Evolutionary conservation across 495 filamentous ascomycete genomes (phyloP), one percentile per base, ranked within the genome.

Genomic region (Penicillium pancosmium): DNA sequence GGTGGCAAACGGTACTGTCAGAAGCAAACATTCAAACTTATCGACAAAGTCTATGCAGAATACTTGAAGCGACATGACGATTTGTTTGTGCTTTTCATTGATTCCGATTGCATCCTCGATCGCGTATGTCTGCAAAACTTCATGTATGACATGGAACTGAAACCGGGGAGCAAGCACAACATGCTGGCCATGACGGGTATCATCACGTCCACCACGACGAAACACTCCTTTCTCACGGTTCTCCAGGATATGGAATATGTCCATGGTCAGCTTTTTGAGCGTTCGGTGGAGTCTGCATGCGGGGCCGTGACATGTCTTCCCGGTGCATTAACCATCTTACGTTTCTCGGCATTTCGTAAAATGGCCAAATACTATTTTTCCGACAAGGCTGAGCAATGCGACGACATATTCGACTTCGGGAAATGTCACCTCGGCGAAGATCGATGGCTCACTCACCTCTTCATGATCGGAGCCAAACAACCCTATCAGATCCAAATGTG

Each of bases 321-420:
- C 5, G 94, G 94, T 4, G 94, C 94, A 13, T 78, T 98, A 52
- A 98, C 94, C 4, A 96, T 97, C 73, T 76, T 98, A 18, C 90
- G 94, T 49, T 97, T 97, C 73, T 98, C 94, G 11, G 93, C 94
- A 15, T 98, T 98, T 74, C 83, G 94, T 56, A 88, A 90, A 64
- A 97, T 98, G 92, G 91, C 94, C 62, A 96, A 96, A 69, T 97
- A 97, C 75, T 98, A 98, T 77, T 98, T 98, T 68, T 91, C 94
- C 13, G 94, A 98, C 75, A 97, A 97, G 68, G 91, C 91, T 15
- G 94, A 97, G 71, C 90, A 96, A 69, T 96, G 92, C 66, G 91
- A 96, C 41, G 94, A 98, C 75, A 81, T 98, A 18, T 98, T 98
- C 69, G 94, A 98, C 69, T 98, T 90, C 61, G 92, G 89, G 40